Conservation (phyloP, 768 basidiomycete genomes). For the Phylloporus arenicola region DNA sequence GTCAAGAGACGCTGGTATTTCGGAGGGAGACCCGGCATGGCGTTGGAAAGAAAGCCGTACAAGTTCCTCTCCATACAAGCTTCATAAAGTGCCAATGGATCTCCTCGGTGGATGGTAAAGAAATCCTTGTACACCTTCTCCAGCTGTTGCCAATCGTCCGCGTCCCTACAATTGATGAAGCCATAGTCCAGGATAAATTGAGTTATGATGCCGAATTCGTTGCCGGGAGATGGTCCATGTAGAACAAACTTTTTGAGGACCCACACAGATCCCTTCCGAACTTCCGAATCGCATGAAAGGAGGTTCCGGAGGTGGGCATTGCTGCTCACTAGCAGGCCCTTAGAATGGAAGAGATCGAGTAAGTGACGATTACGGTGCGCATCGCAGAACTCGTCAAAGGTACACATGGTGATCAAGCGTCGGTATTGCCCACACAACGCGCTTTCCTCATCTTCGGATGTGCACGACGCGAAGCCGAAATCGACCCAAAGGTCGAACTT, state of each 20-base stretch:
- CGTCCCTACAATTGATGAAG: conserved; percentile 10
- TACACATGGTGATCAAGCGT: conserved; percentile 5
- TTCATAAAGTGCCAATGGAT: conserved; percentile 34
- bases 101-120: conserved; percentile 22
- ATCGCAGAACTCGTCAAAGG: conserved; percentile 10
- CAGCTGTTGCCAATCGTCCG: conserved; percentile 15
- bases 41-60: conserved; percentile 21
- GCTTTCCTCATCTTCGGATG: conserved; percentile 7
- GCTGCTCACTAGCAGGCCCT: not conserved
- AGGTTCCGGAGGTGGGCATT: not conserved
- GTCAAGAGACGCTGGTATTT: not conserved
- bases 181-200: conserved; percentile 6
- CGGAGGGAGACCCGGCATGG: conserved; percentile 8
- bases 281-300: not conserved
- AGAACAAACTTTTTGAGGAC: conserved; percentile 3
- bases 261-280: conserved; percentile 5
- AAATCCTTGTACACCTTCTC: conserved; percentile 29
- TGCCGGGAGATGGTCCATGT: not conserved
- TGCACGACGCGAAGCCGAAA: conserved; percentile 18
- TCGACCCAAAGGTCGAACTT: conserved; percentile 5
- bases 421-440: not conserved
- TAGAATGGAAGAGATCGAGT: conserved; percentile 4
- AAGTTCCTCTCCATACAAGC: conserved; percentile 31
- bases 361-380: not conserved
- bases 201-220: not conserved